Conservation (phyloP, 139 green algal species). For the Tetraselmis striata region DNA sequence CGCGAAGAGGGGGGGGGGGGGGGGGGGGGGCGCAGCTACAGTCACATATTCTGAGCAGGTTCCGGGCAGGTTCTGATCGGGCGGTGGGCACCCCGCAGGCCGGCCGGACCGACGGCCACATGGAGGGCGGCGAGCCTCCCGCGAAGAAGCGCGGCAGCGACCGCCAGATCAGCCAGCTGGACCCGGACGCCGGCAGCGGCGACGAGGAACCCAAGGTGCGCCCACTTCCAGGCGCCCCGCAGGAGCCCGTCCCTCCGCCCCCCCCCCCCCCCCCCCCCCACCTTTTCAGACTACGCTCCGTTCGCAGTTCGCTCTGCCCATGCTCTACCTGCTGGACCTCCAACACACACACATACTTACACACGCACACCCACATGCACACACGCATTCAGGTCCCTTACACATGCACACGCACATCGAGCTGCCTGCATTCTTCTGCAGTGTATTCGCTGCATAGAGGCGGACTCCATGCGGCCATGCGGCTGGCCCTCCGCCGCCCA, state of each 20-base stretch:
- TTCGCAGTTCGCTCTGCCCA: neutral
- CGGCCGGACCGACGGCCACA: no score
- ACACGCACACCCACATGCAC: no score
- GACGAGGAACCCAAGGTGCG: slow-evolving; percentile 21
- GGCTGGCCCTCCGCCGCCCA: neutral
- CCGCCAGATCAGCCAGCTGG: slow-evolving; percentile 56
- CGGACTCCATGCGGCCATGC: neutral
- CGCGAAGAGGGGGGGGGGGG: no score
- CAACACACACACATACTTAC: no score
- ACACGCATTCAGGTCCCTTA: no score
- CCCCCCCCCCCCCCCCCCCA: neutral
- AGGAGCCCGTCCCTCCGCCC: neutral
- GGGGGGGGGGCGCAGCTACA: no score
- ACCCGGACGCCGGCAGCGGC: slow-evolving; percentile 25
- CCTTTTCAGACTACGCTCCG: neutral
- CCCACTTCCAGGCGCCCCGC: neutral
- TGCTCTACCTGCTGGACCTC: neutral
- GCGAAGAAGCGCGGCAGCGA: slow-evolving; percentile 51
- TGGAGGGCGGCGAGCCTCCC: slow-evolving; percentile 17
- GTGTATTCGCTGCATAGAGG: no score
- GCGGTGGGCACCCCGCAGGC: no score
- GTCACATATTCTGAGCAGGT: no score
- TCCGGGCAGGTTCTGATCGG: no score
- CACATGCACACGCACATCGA: no score
- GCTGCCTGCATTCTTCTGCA: no score